Conservation (phyloP, 768 basidiomycete species). For the Nidularia pulvinata region DNA sequence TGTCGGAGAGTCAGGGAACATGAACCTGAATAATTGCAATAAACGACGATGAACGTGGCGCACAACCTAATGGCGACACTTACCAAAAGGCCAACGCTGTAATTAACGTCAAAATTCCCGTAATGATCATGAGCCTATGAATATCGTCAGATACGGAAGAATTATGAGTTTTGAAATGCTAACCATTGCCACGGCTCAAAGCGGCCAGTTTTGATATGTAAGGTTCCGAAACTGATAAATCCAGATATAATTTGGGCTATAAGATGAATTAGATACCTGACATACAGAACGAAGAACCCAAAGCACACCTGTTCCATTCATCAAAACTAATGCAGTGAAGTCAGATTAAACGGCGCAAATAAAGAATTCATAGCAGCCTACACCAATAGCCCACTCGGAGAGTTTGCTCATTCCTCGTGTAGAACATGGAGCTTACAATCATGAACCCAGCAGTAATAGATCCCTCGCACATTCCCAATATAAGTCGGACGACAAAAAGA, state of each 20-base stretch:
- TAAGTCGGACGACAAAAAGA: conserved; percentile 59
- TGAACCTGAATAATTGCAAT: conserved; percentile 36
- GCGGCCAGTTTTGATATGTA: conserved; percentile 55
- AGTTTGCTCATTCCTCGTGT: conserved; percentile 71
- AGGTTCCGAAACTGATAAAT: conserved; percentile 63
- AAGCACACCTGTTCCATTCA: conserved; percentile 67
- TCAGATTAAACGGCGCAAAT: neutral
- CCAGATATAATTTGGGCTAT: conserved; percentile 73
- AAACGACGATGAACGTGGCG: neutral
- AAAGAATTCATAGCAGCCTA: conserved; percentile 29
- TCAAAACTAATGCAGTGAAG: conserved; percentile 45
- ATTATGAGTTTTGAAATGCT: neutral
- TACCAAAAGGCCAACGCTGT: conserved; percentile 58
- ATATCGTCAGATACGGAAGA: neutral
- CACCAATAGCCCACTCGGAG: conserved; percentile 77
- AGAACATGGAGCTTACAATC: conserved; percentile 80
- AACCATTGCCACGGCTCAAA: conserved; percentile 80
- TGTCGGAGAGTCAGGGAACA: conserved; percentile 77
- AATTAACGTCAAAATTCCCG: conserved; percentile 56
- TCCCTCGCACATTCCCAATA: conserved; percentile 76
- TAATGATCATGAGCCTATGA: conserved; percentile 67
- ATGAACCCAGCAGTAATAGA: conserved; percentile 74
- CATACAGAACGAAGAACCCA: neutral
- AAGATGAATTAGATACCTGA: neutral
- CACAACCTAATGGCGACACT: conserved; percentile 5